Base-by-base conservation (phyloP, 306 rosid species). In the Quercus rubra region DNA sequence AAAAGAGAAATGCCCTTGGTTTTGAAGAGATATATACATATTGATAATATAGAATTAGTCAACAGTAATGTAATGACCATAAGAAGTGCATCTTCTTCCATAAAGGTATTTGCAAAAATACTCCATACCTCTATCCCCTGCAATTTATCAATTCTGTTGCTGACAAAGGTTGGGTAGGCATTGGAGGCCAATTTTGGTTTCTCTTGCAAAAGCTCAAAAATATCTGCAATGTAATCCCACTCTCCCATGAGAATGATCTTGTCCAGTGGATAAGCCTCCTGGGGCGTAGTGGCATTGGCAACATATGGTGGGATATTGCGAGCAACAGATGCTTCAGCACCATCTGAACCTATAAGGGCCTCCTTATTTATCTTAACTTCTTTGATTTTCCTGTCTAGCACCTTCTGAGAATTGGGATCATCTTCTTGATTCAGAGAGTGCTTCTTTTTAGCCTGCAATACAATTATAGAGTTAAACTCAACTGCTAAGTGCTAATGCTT, bases 291-390 rank as follows among this genome's bases (percentile, higher is more conserved):
- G 9, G 99, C 98, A 75, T 89, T 83, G 79, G 81, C 31, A 90
- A 90, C 69, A 80, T 88, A 87, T 62, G 94, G 91, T 74, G 98
- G 99, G 82, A 89, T 78, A 78, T 91, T 89, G 71, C 90, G 97
- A 52, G 87, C 25, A 55, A 56, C 51, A 33, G 85, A 86, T 62
- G 86, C 83, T 25, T 83, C 84, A 19, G 92, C 55, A 58, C 79
- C 78, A 83, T 82, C 46, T 41, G 46, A 41, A 41, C 46, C 46
- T 41, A 41, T 90, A 74, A 89, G 82, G 74, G 92, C 98, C 55
- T 83, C 79, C 79, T 85, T 82, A 70, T 93, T 91, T 18, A 82
- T 80, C 57, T 64, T 86, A 74, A 86, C 77, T 67, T 79, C 74
- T 88, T 92, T 89, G 79, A 95, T 68, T 86, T 83, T 84, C 84